Base-by-base conservation (phyloP, 345 rosid species). In the Gynandropsis gynandra region DNA sequence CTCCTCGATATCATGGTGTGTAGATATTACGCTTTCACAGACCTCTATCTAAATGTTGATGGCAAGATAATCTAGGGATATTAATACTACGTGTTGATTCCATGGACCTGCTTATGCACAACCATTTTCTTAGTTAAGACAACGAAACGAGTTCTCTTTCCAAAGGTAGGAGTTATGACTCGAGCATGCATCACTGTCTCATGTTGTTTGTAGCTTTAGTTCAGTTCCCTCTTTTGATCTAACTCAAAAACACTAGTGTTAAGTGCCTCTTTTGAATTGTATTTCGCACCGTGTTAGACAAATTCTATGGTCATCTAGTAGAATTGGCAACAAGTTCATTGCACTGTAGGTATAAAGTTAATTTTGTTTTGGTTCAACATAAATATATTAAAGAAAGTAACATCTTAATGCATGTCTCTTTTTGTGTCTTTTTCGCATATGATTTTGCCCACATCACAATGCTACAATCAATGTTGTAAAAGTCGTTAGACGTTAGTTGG, bases 41-140 rank as follows among this genome's bases (percentile, higher is more conserved):
- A 89, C 41, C 45, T 77, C n/a, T 74, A 80, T 70, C 50, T 85
- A 19, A 70, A 83, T 12, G 73, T 79, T 17, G 64, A 77, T 4
- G 89, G 89, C 44, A 77, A 64, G 72, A 75, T 85, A n/a, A 5
- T 72, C 16, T 61, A 66, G 57, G 68, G 70, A 44, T 85, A 79
- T 57, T 57, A 73, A 0, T 81, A 85, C 77, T 85, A 79, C 35
- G 56, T 66, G 44, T 37, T 85, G 70, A 73, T 85, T 77, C 84
- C 83, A 1, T 79, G 78, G 71, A 56, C 80, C 38, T 79, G 80
- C 71, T 56, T 85, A 35, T 79, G 86, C 63, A 77, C 72, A 80
- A 89, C 82, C 33, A 42, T 75, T 44, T 85, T 85, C 76, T 60
- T 85, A 74, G 86, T 79, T 59, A 85, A 81, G 77, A 85, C 89